These are phyloP conservation scores for Pyrenochaeta sp. DNA, from an alignment of 2,329 filamentous ascomycete species.

Conservation along the genomic window DNA sequence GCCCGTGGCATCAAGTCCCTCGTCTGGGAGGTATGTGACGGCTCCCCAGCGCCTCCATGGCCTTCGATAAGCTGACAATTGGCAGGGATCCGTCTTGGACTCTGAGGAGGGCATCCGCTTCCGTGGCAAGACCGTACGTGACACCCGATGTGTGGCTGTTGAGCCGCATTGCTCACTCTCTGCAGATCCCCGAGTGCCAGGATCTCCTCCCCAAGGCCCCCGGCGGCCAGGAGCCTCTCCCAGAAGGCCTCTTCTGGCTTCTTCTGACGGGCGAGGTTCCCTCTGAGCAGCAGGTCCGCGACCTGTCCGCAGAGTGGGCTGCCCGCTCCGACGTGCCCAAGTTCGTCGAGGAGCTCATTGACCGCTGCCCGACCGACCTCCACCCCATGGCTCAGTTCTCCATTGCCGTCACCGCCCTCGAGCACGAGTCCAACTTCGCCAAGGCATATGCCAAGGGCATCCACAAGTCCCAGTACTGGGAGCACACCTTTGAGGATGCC, in stretches of 20 bases:
- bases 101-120: slow-evolving; percentile 99
- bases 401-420: slow-evolving; percentile 93
- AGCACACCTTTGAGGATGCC: slow-evolving; percentile 98
- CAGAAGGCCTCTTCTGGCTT: slow-evolving; percentile 99
- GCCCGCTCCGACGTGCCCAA: slow-evolving; percentile 96
- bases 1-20: slow-evolving; percentile 98
- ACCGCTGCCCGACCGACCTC: slow-evolving; percentile 98
- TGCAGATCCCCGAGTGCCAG: slow-evolving; percentile 93
- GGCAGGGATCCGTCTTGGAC: slow-evolving; percentile 80
- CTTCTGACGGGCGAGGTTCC: slow-evolving; percentile 98
- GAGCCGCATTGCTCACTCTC: slow-evolving; percentile 28
- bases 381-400: slow-evolving; percentile 99
- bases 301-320: slow-evolving; percentile 98
- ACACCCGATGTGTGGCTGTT: background rate
- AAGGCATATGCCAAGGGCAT: slow-evolving; percentile 99
- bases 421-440: slow-evolving; percentile 97
- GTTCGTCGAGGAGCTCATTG: slow-evolving; percentile 99
- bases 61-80: slow-evolving; percentile 46
- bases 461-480: slow-evolving; percentile 99
- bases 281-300: slow-evolving; percentile 96
- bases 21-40: slow-evolving; percentile 76
- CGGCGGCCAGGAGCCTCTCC: slow-evolving; percentile 94
- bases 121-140: slow-evolving; percentile 85
- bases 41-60: background rate
- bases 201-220: slow-evolving; percentile 95